Conservation (phyloP, 1,139 yeast genomes). For the Saccharomycopsis phalli region DNA sequence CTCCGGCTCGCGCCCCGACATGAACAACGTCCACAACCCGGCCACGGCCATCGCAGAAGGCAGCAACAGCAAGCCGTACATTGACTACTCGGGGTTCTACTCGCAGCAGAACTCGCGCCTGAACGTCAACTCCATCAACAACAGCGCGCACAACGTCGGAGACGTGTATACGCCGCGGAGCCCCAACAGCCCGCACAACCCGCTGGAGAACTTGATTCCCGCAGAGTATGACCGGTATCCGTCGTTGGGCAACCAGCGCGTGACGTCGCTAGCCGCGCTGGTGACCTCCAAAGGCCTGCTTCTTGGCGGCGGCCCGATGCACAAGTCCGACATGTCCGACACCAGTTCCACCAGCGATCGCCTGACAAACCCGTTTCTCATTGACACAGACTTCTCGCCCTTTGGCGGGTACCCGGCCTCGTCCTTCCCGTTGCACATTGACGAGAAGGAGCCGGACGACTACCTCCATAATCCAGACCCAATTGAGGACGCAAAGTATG, state of each 20-base stretch:
- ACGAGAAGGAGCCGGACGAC: slow-evolving; percentile 89
- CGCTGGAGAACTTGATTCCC: slow-evolving; percentile 30
- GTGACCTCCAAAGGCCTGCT: slow-evolving; percentile 27
- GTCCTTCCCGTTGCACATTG: slow-evolving; percentile 75
- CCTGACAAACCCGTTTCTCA: slow-evolving; percentile 28
- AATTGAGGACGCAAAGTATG: slow-evolving; percentile 72
- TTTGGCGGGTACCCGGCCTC: slow-evolving; percentile 94
- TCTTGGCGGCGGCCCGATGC: slow-evolving; percentile 21
- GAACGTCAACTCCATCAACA: slow-evolving; percentile 24
- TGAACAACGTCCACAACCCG: slow-evolving; percentile 13
- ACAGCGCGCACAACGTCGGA: slow-evolving; percentile 20
- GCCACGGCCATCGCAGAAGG: slow-evolving; percentile 14
- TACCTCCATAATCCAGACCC: slow-evolving; percentile 92
- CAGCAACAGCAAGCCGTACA: slow-evolving; percentile 30
- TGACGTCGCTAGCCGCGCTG: slow-evolving; percentile 33
- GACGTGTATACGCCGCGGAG: slow-evolving; percentile 18
- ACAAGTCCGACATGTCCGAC: slow-evolving; percentile 25
- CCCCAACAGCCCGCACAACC: slow-evolving; percentile 17
- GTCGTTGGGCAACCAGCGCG: slow-evolving; percentile 33
- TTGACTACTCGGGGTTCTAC: slow-evolving; percentile 39
- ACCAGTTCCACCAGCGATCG: slow-evolving; percentile 26
- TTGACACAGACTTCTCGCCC: slow-evolving; percentile 56
- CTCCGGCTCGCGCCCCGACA: slow-evolving; percentile 16
- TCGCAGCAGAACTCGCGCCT: slow-evolving; percentile 37
- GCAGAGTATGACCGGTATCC: slow-evolving; percentile 55